Conservation (phyloP, 139 green algal genomes). For the Tetradesmus obliquus region DNA sequence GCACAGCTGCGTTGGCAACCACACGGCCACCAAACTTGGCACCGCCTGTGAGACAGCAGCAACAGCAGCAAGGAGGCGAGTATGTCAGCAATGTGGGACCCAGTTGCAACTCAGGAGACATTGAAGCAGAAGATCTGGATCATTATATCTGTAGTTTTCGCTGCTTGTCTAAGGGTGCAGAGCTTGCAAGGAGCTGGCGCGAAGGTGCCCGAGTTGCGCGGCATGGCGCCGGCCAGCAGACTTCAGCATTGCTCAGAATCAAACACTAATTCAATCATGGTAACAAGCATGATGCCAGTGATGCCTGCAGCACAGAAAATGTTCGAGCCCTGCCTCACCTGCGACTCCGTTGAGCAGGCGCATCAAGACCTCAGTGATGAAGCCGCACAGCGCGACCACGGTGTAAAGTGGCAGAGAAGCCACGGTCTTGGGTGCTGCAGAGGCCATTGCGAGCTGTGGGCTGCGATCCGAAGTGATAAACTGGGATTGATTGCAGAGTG, state of each 20-base stretch:
- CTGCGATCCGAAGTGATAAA: background rate
- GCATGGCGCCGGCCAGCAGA: background rate
- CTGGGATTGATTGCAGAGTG: background rate
- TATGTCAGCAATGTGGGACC: no score
- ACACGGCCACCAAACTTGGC: background rate
- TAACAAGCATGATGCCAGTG: background rate
- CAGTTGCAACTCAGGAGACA: no score
- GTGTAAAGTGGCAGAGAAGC: conserved; percentile 25
- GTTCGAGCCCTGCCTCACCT: background rate
- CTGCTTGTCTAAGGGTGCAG: background rate
- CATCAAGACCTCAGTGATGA: conserved; percentile 16
- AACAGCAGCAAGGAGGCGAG: background rate
- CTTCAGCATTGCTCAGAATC: background rate
- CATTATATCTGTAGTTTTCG: background rate
- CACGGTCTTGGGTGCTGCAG: background rate
- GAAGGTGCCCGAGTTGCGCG: background rate
- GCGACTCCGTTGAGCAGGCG: conserved; percentile 12
- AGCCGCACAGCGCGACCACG: conserved; percentile 10
- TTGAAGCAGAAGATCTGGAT: background rate
- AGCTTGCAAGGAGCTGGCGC: background rate
- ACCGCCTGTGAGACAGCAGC: background rate
- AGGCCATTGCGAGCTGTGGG: background rate
- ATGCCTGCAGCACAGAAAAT: background rate
- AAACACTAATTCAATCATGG: background rate
- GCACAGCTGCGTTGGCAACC: conserved; percentile 1